A percentile compares a stretch with the other conserved stretches of the same genome.
Evolutionary conservation across 2,329 filamentous ascomycete genomes (phyloP).

Genomic region (Aureobasidium pullulans): DNA sequence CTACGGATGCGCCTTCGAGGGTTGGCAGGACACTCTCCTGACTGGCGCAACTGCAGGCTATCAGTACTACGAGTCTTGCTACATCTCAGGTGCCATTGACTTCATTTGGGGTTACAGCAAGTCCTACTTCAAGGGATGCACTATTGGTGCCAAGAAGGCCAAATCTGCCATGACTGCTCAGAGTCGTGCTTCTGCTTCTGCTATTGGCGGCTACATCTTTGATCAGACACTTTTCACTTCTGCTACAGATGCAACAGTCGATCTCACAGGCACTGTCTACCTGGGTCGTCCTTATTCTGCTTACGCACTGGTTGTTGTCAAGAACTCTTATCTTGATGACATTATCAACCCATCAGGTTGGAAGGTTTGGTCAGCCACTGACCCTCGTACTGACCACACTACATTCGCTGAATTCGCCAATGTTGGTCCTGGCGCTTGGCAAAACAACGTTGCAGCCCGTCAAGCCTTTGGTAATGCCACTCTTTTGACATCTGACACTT

Average conservation of each 20-base stretch:
- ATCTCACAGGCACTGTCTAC: slow-evolving; percentile 27
- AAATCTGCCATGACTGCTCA: slow-evolving; percentile 31
- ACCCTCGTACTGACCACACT: slow-evolving; percentile 20
- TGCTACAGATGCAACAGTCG: slow-evolving; percentile 24
- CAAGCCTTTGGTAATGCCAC: slow-evolving; percentile 30
- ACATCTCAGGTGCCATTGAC: slow-evolving; percentile 36
- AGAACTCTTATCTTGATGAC: slow-evolving; percentile 21
- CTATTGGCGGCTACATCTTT: slow-evolving; percentile 31
- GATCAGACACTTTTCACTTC: slow-evolving; percentile 28
- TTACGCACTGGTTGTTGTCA: slow-evolving; percentile 20
- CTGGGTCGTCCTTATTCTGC: slow-evolving; percentile 20
- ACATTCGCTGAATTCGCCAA: slow-evolving; percentile 22
- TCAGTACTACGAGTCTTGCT: slow-evolving; percentile 35
- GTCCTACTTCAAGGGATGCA: slow-evolving; percentile 36
- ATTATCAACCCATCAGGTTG: slow-evolving; percentile 23
- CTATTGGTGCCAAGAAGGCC: slow-evolving; percentile 29
- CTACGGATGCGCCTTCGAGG: slow-evolving; percentile 25
- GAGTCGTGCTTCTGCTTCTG: slow-evolving; percentile 30
- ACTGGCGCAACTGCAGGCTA: slow-evolving; percentile 25
- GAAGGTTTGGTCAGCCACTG: slow-evolving; percentile 22
- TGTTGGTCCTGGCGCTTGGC: slow-evolving; percentile 25
- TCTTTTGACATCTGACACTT: slow-evolving; percentile 31
- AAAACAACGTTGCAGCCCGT: slow-evolving; percentile 30
- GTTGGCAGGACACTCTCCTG: slow-evolving; percentile 27
- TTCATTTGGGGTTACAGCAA: slow-evolving; percentile 39